phyloP scores from a whole-genome alignment of 1,139 yeast species.

The Sugiyamaella sp. region DNA sequence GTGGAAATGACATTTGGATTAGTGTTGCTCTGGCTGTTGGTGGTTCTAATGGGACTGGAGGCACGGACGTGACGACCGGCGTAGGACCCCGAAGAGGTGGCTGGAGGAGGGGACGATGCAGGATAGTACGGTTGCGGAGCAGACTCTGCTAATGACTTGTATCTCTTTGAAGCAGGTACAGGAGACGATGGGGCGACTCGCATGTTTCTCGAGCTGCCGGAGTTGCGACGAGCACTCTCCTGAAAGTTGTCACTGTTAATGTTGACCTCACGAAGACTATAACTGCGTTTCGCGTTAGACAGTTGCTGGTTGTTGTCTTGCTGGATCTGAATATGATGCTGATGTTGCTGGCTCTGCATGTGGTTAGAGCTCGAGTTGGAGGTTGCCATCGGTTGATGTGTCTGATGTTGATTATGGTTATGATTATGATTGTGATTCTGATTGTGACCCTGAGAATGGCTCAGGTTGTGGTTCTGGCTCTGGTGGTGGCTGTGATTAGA shows the following conservation, averaged over 20 bases:
- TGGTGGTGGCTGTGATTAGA: background rate
- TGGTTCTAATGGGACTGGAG: conserved; percentile 9
- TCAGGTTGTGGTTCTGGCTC: background rate
- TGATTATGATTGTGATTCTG: background rate
- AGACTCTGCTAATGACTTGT: conserved; percentile 20
- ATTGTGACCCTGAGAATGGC: background rate
- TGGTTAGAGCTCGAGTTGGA: too few species aligned
- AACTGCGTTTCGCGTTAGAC: background rate
- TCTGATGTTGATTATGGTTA: background rate
- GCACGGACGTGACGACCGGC: conserved; percentile 7
- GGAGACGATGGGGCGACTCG: conserved; percentile 7
- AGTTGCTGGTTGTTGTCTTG: background rate
- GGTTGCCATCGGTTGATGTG: too few species aligned
- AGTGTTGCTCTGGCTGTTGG: background rate
- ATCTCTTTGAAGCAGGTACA: conserved; percentile 19
- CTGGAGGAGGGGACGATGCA: conserved; percentile 28
- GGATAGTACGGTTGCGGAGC: conserved; percentile 23
- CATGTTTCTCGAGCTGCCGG: background rate
- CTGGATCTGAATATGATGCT: background rate
- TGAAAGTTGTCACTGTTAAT: background rate
- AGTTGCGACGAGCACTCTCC: background rate
- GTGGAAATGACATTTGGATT: conserved; percentile 8
- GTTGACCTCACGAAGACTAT: conserved; percentile 2
- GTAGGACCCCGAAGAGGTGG: conserved; percentile 6
- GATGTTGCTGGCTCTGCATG: too few species aligned